These are phyloP conservation scores for Ganoderma leucocontextum DNA, from an alignment of 1,284 basidiomycete species.

Conservation along the genomic window DNA sequence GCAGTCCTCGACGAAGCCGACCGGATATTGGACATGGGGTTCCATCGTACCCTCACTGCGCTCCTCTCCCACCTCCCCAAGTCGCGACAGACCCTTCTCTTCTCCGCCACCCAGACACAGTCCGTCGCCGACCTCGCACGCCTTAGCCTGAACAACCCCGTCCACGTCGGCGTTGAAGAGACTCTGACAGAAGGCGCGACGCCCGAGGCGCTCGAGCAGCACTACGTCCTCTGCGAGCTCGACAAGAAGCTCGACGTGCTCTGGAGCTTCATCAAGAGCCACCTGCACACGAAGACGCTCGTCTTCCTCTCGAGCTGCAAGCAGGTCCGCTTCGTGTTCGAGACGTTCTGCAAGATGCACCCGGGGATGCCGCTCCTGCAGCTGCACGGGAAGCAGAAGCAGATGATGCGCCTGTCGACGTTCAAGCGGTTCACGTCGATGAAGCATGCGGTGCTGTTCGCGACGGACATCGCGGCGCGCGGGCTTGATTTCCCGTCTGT, in stretches of 20 bases:
- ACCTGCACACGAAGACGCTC: constrained; percentile 91
- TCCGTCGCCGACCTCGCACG: constrained; percentile 92
- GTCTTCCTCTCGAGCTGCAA: constrained; percentile 97
- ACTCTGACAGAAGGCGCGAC: constrained; percentile 53
- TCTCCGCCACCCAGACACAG: constrained; percentile 96
- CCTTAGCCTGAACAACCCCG: constrained; percentile 87
- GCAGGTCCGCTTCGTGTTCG: constrained; percentile 97
- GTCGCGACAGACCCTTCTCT: constrained; percentile 92
- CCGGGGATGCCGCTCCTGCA: constrained; percentile 93
- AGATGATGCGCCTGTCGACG: constrained; percentile 84
- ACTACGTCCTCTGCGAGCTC: constrained; percentile 87
- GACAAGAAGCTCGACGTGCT: constrained; percentile 92
- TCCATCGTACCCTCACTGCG: constrained; percentile 88
- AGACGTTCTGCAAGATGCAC: constrained; percentile 95
- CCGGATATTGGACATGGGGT: constrained; percentile 96
- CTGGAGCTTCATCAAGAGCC: constrained; percentile 96
- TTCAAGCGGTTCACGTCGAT: constrained; percentile 85
- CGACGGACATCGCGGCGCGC: constrained; percentile 97
- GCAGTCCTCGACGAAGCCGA: constrained; percentile 97
- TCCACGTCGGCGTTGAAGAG: constrained; percentile 75
- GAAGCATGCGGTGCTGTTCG: constrained; percentile 86
- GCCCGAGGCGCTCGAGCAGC: constrained; percentile 85
- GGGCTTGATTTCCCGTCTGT: constrained; percentile 97
- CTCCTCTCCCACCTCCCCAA: constrained; percentile 89
- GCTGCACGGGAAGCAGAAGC: constrained; percentile 97